Evolutionary conservation across 1,284 basidiomycete species (phyloP).

Genomic region (Ganoderma boninense): DNA sequence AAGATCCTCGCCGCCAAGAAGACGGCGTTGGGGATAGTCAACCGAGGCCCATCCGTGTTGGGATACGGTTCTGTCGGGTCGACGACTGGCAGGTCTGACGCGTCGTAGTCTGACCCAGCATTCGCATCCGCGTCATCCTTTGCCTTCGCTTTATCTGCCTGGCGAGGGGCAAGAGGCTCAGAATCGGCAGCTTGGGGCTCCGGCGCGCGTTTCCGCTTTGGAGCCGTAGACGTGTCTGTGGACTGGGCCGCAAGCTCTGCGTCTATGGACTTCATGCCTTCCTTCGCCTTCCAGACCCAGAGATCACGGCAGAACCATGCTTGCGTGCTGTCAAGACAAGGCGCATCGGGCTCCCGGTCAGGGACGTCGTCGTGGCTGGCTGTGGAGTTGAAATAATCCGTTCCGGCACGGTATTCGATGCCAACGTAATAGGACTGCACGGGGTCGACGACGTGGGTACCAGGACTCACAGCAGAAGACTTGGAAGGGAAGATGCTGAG

Average conservation of each 20-base stretch:
- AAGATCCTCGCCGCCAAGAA: slow-evolving; percentile 90
- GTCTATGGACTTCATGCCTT: slow-evolving; percentile 64
- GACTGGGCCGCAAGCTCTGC: slow-evolving; percentile 29
- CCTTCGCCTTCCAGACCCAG: slow-evolving; percentile 85
- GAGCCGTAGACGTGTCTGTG: slow-evolving; percentile 19
- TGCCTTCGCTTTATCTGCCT: slow-evolving; percentile 34
- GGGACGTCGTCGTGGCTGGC: slow-evolving; percentile 60
- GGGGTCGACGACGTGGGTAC: slow-evolving; percentile 94
- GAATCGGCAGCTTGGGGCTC: slow-evolving; percentile 16
- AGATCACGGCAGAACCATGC: slow-evolving; percentile 96
- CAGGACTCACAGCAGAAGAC: slow-evolving; percentile 97
- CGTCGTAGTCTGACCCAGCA: slow-evolving; percentile 89
- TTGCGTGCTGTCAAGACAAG: slow-evolving; percentile 92
- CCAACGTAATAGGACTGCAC: slow-evolving; percentile 92
- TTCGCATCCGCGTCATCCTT: slow-evolving; percentile 75
- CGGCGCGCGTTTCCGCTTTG: slow-evolving; percentile 33
- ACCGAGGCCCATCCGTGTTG: slow-evolving; percentile 37
- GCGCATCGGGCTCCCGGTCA: slow-evolving; percentile 75
- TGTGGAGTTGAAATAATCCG: slow-evolving; percentile 79
- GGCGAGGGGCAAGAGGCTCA: slow-evolving; percentile 42
- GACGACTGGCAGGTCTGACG: slow-evolving; percentile 58
- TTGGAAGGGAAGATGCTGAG: slow-evolving; percentile 93
- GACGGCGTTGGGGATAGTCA: slow-evolving; percentile 87
- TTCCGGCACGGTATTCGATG: slow-evolving; percentile 83
- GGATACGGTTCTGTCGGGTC: slow-evolving; percentile 46